Conservation (phyloP, 306 rosid genomes). For the Acacia confusa region DNA sequence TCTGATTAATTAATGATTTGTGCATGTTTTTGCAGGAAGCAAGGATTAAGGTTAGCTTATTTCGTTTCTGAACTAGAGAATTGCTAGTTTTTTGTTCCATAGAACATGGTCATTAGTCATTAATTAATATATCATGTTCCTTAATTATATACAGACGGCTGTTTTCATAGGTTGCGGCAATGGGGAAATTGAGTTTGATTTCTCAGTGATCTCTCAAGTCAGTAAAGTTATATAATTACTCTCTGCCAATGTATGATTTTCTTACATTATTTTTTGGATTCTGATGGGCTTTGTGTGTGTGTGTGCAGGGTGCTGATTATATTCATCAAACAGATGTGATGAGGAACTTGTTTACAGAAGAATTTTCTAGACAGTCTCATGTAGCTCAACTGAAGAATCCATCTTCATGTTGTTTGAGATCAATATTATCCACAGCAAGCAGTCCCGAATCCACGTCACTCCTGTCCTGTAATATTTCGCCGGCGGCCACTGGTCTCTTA, state of each 20-base stretch:
- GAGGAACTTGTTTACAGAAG: conserved; percentile 50
- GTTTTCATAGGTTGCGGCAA: conserved; percentile 77
- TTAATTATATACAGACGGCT: conserved; percentile 49
- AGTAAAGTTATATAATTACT: background rate
- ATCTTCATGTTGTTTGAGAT: conserved; percentile 66
- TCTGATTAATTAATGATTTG: background rate
- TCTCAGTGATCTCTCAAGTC: conserved; percentile 60
- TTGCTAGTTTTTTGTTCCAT: background rate
- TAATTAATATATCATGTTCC: background rate
- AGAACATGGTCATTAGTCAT: background rate
- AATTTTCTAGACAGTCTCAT: conserved; percentile 33
- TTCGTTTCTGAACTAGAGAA: conserved; percentile 18
- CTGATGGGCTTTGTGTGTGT: background rate
- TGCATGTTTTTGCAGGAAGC: conserved; percentile 58
- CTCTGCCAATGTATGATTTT: background rate
- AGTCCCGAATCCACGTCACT: conserved; percentile 62
- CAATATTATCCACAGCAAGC: conserved; percentile 59
- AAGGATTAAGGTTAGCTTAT: conserved; percentile 61
- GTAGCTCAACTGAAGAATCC: conserved; percentile 47
- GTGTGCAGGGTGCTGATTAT: conserved; percentile 35
- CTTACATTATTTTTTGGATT: no score
- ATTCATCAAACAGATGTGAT: conserved; percentile 46
- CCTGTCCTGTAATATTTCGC: no score
- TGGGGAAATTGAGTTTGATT: conserved; percentile 90
- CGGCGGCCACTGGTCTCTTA: conserved; percentile 34